These are phyloP conservation scores for Knufia petricola DNA, from an alignment of 2,329 filamentous ascomycete species.

Conservation along the genomic window DNA sequence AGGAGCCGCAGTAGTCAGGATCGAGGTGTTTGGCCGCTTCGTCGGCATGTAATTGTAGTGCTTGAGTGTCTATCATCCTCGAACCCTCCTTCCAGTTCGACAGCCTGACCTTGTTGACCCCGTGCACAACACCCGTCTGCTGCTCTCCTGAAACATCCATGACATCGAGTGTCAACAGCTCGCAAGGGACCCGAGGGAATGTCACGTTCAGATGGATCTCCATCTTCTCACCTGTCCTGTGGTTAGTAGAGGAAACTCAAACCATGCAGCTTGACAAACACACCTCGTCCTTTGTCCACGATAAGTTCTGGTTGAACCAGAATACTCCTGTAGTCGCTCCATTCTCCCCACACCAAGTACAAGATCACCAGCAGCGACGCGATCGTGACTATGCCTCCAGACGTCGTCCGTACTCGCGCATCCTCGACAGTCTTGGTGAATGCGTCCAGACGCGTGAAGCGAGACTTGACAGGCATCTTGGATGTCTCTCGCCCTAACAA, in stretches of 20 bases:
- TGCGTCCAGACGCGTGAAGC: constrained; percentile 93
- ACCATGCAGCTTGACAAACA: constrained; percentile 6
- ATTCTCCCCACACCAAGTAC: constrained; percentile 89
- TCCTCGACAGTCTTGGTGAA: constrained; percentile 99
- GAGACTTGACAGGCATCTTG: constrained; percentile 76
- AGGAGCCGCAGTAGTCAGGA: constrained; percentile 84
- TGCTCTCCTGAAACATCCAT: constrained; percentile 99
- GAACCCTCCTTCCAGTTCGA: constrained; percentile 64
- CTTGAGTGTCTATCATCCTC: constrained; percentile 59
- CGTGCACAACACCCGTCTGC: constrained; percentile 87
- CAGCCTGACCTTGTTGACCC: constrained; percentile 82
- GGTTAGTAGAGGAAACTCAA: constrained; percentile 7
- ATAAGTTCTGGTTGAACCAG: constrained; percentile 84
- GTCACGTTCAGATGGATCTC: constrained; percentile 97
- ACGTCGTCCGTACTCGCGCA: constrained; percentile 89
- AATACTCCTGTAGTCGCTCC: constrained; percentile 81
- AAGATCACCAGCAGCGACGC: constrained; percentile 78
- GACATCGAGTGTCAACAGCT: constrained; percentile 90
- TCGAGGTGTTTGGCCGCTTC: constrained; percentile 69
- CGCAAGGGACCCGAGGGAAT: constrained; percentile 87
- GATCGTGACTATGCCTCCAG: constrained; percentile 89
- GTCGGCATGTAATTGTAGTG: constrained; percentile 60
- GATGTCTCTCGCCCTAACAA: constrained; percentile 12
- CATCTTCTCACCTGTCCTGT: constrained; percentile 75
- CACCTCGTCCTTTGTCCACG: constrained; percentile 92